Base-by-base conservation (phyloP, 1,284 basidiomycete species). In the Ceratobasidium theobromae region DNA sequence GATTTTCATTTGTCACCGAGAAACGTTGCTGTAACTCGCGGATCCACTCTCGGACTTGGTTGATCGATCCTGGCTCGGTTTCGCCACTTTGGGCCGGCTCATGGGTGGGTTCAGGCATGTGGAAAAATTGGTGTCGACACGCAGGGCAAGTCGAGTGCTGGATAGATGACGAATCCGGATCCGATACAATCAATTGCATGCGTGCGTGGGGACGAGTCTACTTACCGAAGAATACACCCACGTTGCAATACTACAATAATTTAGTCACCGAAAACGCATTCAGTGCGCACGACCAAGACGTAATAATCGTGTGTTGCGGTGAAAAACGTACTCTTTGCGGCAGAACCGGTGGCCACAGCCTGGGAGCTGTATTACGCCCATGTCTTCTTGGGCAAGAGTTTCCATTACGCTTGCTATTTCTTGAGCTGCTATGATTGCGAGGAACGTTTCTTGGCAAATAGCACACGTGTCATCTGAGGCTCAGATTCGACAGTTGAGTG, bases 401-500 rank as follows among this genome's bases (percentile, higher is more conserved):
- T 70, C 68, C 69, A 70, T 70, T 18, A 53, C 69, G 28, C 65
- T 40, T 18, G 69, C 69, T 64, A 70, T 70, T 54, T 70, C 69
- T 52, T 68, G 66, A 4, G 66, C 21, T 0, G 69, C 69, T 4
- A 70, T 58, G n/a, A 66, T 46, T 1, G 69, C 69, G 3, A 68
- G 55, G 43, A 68, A 65, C 23, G 69, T 70, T 30, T 70, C 69
- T 62, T 68, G 67, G 43, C 69, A 70, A 16, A 70, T 68, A 6
- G 69, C 68, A 40, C 69, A 70, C 12, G 45, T 52, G 27, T 70
- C 69, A 23, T 68, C 68, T 68, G 23, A n/a, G n/a, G n/a, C n/a
- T n/a, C 8, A 21, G 6, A 23, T n/a, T 4, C n/a, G 14, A 25
- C 4, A 1, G 11, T 41, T 16, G 6, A 23, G 33, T 41, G 9